phyloP scores from a whole-genome alignment of 1,139 yeast species.

The Blastobotrys elegans region DNA sequence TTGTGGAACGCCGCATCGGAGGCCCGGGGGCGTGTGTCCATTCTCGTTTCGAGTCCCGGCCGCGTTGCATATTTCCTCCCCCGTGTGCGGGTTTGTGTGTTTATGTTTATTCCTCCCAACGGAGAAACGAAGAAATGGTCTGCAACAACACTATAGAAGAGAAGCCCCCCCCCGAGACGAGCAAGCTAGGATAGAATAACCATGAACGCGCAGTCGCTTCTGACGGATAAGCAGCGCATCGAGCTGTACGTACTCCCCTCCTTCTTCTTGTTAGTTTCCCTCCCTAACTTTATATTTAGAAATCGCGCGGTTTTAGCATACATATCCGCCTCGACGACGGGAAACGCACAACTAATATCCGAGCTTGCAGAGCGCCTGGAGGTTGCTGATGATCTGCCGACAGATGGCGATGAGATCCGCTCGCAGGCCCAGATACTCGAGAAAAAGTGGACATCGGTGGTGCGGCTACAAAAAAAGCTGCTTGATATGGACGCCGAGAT shows the following conservation, averaged over 20 bases:
- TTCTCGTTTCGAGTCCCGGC: not conserved
- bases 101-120: no score
- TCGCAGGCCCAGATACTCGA: constrained; percentile 45
- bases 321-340: constrained; percentile 20
- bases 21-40: no score
- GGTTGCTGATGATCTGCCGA: not conserved
- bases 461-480: constrained; percentile 71
- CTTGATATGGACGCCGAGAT: constrained; percentile 49
- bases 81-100: no score
- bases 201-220: constrained; percentile 13
- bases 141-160: no score
- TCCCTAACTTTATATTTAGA: constrained; percentile 13
- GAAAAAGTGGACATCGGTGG: constrained; percentile 85
- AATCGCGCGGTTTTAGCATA: constrained; percentile 32
- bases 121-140: no score
- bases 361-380: no score
- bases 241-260: constrained; percentile 14
- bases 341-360: no score
- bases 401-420: constrained; percentile 10
- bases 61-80: not conserved
- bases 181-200: no score
- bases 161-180: no score
- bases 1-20: not conserved
- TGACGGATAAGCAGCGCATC: constrained; percentile 20
- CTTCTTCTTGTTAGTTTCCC: not conserved